phyloP scores from a whole-genome alignment of 2,329 filamentous ascomycete genomes.

The Microdochium nivale region DNA sequence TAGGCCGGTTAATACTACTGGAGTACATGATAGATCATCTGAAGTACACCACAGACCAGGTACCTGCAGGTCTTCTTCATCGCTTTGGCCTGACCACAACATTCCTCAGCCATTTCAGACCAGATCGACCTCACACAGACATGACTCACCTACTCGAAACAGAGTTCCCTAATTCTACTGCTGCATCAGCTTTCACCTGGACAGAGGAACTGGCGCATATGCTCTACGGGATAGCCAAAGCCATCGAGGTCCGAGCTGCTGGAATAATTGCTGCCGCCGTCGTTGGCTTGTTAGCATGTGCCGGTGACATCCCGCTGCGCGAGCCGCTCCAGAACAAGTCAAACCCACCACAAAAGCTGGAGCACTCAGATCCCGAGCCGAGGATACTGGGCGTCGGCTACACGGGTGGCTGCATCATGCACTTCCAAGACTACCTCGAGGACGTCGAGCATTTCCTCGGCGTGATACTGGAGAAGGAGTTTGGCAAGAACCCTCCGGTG shows the following conservation, averaged over 20 bases:
- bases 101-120: constrained; percentile 63
- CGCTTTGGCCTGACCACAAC: constrained; percentile 61
- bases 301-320: constrained; percentile 50
- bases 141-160: constrained; percentile 34
- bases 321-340: constrained; percentile 6
- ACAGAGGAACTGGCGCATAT: constrained; percentile 47
- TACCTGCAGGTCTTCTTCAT: constrained; percentile 47
- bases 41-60: constrained; percentile 26
- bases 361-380: constrained; percentile 3
- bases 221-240: constrained; percentile 58
- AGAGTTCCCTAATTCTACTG: constrained; percentile 43
- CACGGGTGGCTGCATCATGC: constrained; percentile 72
- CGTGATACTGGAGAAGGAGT: constrained; percentile 33
- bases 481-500: constrained; percentile 23
- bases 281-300: constrained; percentile 59
- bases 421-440: constrained; percentile 64
- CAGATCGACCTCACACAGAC: constrained; percentile 35
- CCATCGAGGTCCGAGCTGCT: constrained; percentile 64
- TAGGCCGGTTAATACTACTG: constrained; percentile 61
- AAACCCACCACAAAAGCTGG: constrained; percentile 1
- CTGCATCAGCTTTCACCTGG: constrained; percentile 49
- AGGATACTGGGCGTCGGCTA: constrained; percentile 61
- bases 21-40: constrained; percentile 48
- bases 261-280: constrained; percentile 67
- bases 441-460: constrained; percentile 65